Evolutionary conservation across 306 rosid species (phyloP), one percentile per base, ranked within the genome.

Genomic region (Purshia tridentata): DNA sequence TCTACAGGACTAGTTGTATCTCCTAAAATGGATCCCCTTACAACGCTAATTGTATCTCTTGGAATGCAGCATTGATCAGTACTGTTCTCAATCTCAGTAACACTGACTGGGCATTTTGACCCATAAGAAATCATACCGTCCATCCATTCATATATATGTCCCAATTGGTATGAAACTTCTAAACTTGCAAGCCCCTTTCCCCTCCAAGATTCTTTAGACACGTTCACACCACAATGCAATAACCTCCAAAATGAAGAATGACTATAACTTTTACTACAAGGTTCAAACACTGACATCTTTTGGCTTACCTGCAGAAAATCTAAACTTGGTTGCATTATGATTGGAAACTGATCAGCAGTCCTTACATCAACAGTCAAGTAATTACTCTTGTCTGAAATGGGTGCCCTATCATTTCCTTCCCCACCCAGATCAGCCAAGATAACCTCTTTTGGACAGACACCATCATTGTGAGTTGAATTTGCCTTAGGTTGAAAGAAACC

Each of bases 121-220:
- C 72, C 75, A 56, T 62, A 60, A 73, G 81, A 73, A 78, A 59
- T 72, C 62, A 57, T 60, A 57, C 65, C 73, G 74, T 72, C 66
- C 84, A 81, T 78, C 90, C 88, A 84, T 78, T 84, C 80, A 81
- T 79, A 79, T 44, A 58, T 49, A 80, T 79, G 79, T 66, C 85
- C 82, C 63, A 77, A 64, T 69, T 76, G 82, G 78, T 54, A 70
- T 8, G 87, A 72, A 65, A 85, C 81, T 75, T 82, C 80, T 51
- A 79, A 72, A 63, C 71, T 81, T 63, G 81, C 77, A 70, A 81
- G 55, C 50, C 86, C 84, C 41, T 72, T 73, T 73, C 74, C 83
- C 62, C 76, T 85, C 78, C 72, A 63, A 62, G 73, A 72, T 64
- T 82, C 80, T 69, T 75, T 45, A 54, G 83, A 70, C 72, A 40